Evolutionary conservation across 371 early-diverging fungal genomes (phyloP), one percentile per base, ranked within the genome.

Genomic region (Mucor velutinosus): DNA sequence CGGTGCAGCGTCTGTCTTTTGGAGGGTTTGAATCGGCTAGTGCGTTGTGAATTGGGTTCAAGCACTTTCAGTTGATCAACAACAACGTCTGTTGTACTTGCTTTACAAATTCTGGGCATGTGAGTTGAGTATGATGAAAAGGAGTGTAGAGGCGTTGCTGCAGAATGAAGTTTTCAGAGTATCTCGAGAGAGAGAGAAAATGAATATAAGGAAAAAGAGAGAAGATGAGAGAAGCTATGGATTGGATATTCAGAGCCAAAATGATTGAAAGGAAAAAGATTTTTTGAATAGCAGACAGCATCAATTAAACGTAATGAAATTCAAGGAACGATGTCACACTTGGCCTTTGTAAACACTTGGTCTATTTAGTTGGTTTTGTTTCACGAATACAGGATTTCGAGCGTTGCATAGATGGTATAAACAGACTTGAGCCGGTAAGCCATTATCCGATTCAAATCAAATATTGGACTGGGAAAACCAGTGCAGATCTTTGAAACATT

Each of bases 31-130:
- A 62, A 70, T 15, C 64, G 69, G 51, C 49, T 32, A 11, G 25
- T 53, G 17, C 55, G 19, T 14, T 63, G 55, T n/a, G 33, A 53
- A n/a, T 33, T 29, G 45, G 27, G 43, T 19, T 71, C 71, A 47
- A 71, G 53, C 25, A 71, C 63, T 37, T 71, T 71, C 12, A 71
- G 60, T 19, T 71, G 71, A 51, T 71, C 71, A 32, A 71, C 66
- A 0, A 71, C 60, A 25, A 59, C 43, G 6, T 66, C 66, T 33
- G 51, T 21, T 41, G 65, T 65, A 27, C 63, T 55, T 55, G 71
- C 33, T 66, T 66, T 66, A 17, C 64, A 58, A 21, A 71, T 58
- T 69, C 69, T 69, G 43, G 69, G 69, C 69, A 69, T 66, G 25
- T n/a, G 14, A 4, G 19, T 27, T 27, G 23, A 25, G 5, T 17